Evolutionary conservation across 331 rosid genomes (phyloP), one percentile per base, ranked within the genome.

Genomic region (Acacia pycnantha): DNA sequence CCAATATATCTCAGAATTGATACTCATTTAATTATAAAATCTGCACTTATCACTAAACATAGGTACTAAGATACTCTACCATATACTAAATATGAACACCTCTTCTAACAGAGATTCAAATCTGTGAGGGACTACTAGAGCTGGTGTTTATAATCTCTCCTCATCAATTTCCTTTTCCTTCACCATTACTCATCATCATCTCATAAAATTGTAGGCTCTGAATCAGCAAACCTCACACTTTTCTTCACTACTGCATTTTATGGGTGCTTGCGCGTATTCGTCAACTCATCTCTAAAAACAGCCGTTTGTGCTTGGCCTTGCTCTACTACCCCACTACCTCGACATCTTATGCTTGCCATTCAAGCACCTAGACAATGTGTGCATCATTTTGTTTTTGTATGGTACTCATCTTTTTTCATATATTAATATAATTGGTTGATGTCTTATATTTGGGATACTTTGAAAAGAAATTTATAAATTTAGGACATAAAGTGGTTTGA

Each of bases 241-340:
- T 72, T 80, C 79, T 75, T 87, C 70, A 68, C 72, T 54, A 56
- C 69, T 43, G 27, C 12, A 61, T 80, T 31, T 33, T 0, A 33
- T 33, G 37, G 77, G 72, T 15, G 75, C 35, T 47, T 81, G 48
- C 62, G 79, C 88, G 18, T 44, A n/a, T n/a, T 78, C 0, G 26
- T 69, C 48, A 89, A 77, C 85, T 86, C 93, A 46, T 92, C 93
- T 86, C 84, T 86, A 26, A 85, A 88, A 72, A 89, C 74, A 58
- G 79, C 76, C 47, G 66, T 74, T 16, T 75, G 81, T 22, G 5
- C 62, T 40, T 44, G 26, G 24, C 61, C 21, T 50, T 84, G n/a
- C 65, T 65, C 58, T 29, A 40, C 18, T 24, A 4, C 33, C 5
- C 64, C 74, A 72, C 73, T 46, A 37, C 40, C n/a, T 35, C 51